Conservation (phyloP, 129 eudicot species). For the Saposhnikovia divaricata region DNA sequence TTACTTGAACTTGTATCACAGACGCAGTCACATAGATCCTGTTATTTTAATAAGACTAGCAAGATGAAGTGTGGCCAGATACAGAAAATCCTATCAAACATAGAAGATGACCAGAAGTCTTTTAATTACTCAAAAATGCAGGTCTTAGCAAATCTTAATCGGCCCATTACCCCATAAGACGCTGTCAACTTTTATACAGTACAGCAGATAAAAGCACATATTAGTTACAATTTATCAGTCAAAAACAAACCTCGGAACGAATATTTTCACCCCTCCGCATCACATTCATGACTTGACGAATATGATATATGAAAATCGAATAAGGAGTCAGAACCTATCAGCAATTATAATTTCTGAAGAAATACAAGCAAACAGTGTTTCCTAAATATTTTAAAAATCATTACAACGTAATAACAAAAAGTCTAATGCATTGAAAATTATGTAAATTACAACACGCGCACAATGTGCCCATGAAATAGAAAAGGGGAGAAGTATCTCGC, state of each 20-base stretch:
- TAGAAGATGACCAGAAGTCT: not conserved
- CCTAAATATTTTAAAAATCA: too few species aligned
- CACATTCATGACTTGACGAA: slow-evolving; percentile 66
- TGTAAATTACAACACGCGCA: too few species aligned
- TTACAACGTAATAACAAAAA: too few species aligned
- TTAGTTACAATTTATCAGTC: not conserved
- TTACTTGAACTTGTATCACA: not conserved
- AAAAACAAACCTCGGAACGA: slow-evolving; percentile 67
- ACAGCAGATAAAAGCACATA: not conserved
- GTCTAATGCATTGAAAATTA: too few species aligned
- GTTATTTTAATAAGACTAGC: not conserved
- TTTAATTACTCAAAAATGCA: not conserved
- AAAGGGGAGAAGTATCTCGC: not conserved
- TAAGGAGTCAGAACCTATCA: not conserved
- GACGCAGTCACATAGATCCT: not conserved
- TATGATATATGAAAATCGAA: slow-evolving; percentile 32
- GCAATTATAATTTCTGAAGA: not conserved
- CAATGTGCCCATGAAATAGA: too few species aligned
- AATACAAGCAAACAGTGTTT: not conserved
- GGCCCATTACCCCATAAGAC: not conserved
- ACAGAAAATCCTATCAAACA: not conserved
- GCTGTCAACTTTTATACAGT: not conserved
- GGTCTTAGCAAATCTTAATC: not conserved
- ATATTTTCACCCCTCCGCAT: slow-evolving; percentile 71
- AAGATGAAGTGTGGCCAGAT: not conserved